Evolutionary conservation across 169 alveolate genomes (phyloP).

Genomic region (Plasmodium yoelii): DNA sequence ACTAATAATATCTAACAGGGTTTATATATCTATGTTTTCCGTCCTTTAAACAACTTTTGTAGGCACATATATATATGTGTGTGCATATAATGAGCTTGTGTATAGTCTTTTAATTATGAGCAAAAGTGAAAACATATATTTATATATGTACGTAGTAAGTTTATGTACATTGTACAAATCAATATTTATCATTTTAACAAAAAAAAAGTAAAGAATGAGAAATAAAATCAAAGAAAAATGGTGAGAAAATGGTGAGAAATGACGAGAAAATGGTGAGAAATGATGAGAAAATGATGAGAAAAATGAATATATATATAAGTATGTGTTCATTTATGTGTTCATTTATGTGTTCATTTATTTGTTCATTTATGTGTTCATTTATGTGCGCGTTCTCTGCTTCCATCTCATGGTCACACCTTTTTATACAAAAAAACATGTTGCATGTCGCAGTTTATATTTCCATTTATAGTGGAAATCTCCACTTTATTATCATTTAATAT

Average conservation of each 20-base stretch:
- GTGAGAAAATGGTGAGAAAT: too few species aligned
- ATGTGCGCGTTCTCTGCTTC: not conserved
- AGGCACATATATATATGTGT: not conserved
- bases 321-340: too few species aligned
- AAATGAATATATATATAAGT: too few species aligned
- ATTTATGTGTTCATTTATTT: too few species aligned
- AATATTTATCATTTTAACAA: conserved; percentile 1
- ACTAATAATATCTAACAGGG: too few species aligned
- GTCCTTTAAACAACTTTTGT: not conserved
- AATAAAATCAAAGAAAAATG: not conserved
- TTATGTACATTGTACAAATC: not conserved
- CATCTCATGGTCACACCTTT: not conserved
- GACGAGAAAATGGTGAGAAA: too few species aligned
- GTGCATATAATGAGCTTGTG: too few species aligned
- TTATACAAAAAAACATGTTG: conserved; percentile 36
- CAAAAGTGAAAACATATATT: not conserved
- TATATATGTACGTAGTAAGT: not conserved
- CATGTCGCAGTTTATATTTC: conserved; percentile 8
- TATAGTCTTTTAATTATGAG: not conserved
- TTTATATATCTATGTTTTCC: too few species aligned
- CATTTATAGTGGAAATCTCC: conserved; percentile 21
- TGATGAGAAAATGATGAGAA: too few species aligned
- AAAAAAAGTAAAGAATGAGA: not conserved
- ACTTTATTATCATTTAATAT: conserved; percentile 25
- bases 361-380: too few species aligned